A percentile compares a stretch with the other conserved stretches of the same genome.
Evolutionary conservation across 2,329 filamentous ascomycete species (phyloP).

Genomic region (Exutisphaerella laricina): DNA sequence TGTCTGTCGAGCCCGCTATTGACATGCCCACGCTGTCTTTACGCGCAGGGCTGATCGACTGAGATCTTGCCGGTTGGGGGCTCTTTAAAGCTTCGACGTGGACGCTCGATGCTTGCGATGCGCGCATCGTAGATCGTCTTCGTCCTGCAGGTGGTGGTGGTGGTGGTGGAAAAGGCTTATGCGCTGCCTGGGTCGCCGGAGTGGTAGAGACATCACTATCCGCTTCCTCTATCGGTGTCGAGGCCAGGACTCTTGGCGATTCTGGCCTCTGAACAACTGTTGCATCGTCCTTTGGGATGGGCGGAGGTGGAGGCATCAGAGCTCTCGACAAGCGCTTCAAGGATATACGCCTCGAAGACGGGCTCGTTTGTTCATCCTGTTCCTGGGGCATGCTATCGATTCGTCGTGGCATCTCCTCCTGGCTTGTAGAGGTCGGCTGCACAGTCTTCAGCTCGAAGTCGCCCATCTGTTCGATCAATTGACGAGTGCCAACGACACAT

Average conservation of each 20-base stretch:
- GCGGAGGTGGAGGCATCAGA: slow-evolving; percentile 14
- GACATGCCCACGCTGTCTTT: slow-evolving; percentile 68
- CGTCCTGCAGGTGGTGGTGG: slow-evolving; percentile 7
- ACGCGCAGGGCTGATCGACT: slow-evolving; percentile 28
- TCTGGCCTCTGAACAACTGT: not conserved
- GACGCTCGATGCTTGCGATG: slow-evolving; percentile 15
- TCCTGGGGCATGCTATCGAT: slow-evolving; percentile 9
- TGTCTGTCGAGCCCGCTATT: slow-evolving; percentile 71
- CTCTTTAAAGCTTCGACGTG: slow-evolving; percentile 16
- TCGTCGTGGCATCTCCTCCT: slow-evolving; percentile 12
- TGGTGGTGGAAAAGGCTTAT: slow-evolving; percentile 12
- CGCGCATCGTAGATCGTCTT: slow-evolving; percentile 11
- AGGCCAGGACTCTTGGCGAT: no score
- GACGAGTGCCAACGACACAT: slow-evolving; percentile 79
- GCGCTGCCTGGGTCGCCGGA: not conserved
- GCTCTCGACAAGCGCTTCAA: slow-evolving; percentile 19
- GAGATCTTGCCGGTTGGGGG: slow-evolving; percentile 9
- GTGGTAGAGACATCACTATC: slow-evolving; percentile 7
- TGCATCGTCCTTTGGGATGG: slow-evolving; percentile 1
- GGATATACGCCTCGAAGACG: slow-evolving; percentile 19
- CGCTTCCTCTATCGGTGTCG: no score
- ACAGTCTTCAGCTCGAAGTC: slow-evolving; percentile 27
- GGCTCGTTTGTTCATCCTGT: slow-evolving; percentile 1
- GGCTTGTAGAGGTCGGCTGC: slow-evolving; percentile 1
- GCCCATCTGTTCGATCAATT: slow-evolving; percentile 72